Base-by-base conservation (phyloP, 139 green algal genomes). In the Nannochloris sp. region DNA sequence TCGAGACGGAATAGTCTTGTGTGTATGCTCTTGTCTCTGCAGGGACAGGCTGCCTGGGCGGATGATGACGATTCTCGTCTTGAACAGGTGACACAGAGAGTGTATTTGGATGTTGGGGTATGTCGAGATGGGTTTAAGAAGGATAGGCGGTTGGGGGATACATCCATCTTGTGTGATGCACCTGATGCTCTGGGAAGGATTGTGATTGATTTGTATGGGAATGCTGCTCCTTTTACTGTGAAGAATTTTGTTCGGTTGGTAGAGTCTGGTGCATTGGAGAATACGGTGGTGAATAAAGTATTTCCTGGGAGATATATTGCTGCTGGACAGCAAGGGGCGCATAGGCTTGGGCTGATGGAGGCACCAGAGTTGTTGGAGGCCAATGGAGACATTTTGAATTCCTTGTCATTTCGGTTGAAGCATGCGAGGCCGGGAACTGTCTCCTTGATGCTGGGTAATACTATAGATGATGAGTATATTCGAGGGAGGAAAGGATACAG, bases 391-490 rank as follows among this genome's bases (percentile, higher is more conserved):
- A 24, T 82, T 2, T 68, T 80, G 0, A 44, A 44, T 15, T 27
- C 75, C 0, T 48, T 36, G 1, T 60, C 75, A 11, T 86, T 88
- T 69, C 58, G 59, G 7, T 65, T 83, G 57, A 16, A 57, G 0
- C 81, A 86, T 65, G 36, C 36, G 23, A 71, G 78, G 4, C 82
- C 82, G 2, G 82, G 82, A 48, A 89, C 82, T 10, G 70, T 89
- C 11, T 75, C 57, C 9, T 71, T 89, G 3, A 82, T 72, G 37
- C 34, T 89, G 16, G 61, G 70, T 10, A 75, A 84, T 50, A 83
- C 78, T 58, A 76, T 85, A 57, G 83, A 89, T 51, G 83, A 88
- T 16, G 73, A 84, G 0, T 55, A 46, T 31, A 21, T 79, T 4
- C 60, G 44, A 15, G 44, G 62, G 2, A 49, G 24, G 11, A 11